Evolutionary conservation across 2,329 filamentous ascomycete genomes (phyloP).

Genomic region (Trichoderma gracile): DNA sequence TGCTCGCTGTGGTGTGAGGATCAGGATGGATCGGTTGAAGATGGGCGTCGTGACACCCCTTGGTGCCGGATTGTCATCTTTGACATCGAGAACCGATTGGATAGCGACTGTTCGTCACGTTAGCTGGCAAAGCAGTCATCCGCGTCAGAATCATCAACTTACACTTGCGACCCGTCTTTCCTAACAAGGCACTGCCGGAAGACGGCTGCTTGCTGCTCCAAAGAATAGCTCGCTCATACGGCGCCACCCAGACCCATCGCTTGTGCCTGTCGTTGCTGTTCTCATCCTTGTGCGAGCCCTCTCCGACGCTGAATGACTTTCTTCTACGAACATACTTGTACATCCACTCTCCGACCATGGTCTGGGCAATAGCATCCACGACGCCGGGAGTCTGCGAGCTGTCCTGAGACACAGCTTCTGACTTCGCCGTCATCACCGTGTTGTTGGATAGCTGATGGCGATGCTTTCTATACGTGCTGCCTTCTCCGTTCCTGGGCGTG

Average conservation of each 20-base stretch:
- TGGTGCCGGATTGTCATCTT: conserved; percentile 85
- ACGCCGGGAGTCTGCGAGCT: conserved; percentile 73
- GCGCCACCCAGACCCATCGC: conserved; percentile 97
- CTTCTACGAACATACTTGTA: conserved; percentile 85
- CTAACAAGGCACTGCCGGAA: conserved; percentile 81
- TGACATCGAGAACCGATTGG: conserved; percentile 95
- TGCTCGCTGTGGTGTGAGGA: conserved; percentile 88
- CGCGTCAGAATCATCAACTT: conserved; percentile 48
- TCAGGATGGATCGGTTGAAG: conserved; percentile 93
- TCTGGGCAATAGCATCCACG: conserved; percentile 94
- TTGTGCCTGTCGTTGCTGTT: conserved; percentile 82
- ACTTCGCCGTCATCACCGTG: conserved; percentile 53
- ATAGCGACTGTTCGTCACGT: conserved; percentile 67
- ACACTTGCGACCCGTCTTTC: conserved; percentile 94
- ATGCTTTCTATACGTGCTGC: conserved; percentile 48
- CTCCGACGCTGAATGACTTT: conserved; percentile 83
- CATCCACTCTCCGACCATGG: conserved; percentile 98
- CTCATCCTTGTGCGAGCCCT: conserved; percentile 66
- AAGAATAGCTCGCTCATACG: conserved; percentile 92
- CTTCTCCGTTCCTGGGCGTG: conserved; percentile 53
- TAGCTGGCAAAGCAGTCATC: not conserved
- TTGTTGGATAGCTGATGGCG: conserved; percentile 62
- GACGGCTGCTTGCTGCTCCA: conserved; percentile 98
- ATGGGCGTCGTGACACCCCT: conserved; percentile 59
- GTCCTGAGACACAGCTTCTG: conserved; percentile 48